These are phyloP conservation scores for Eustoma russellianum DNA, from an alignment of 257 asterid species.

Conservation along the genomic window DNA sequence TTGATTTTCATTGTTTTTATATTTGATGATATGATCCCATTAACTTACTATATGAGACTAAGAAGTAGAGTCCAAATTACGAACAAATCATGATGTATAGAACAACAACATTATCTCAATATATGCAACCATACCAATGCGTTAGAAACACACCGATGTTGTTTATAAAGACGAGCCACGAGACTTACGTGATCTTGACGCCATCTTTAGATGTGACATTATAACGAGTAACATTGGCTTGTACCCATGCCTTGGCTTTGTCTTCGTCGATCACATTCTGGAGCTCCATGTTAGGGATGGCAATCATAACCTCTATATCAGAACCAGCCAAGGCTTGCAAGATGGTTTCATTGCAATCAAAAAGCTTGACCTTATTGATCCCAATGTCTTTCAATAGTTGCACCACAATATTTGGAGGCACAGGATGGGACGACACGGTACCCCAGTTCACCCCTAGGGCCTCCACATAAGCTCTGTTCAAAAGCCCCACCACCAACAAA, in stretches of 20 bases:
- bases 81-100: no score
- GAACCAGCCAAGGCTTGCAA: conserved; percentile 36
- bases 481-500: not conserved
- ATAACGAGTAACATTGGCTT: conserved; percentile 22
- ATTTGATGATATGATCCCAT: no score
- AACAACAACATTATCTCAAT: no score
- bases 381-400: conserved; percentile 29
- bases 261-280: conserved; percentile 1
- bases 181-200: conserved; percentile 35
- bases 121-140: no score
- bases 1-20: no score
- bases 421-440: conserved; percentile 17
- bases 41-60: no score
- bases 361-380: conserved; percentile 27
- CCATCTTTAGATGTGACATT: conserved; percentile 13
- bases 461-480: conserved; percentile 9
- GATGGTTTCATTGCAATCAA: conserved; percentile 16
- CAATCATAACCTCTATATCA: conserved; percentile 35
- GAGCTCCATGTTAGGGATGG: conserved; percentile 21
- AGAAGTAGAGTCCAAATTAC: no score
- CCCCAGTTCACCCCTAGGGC: conserved; percentile 36
- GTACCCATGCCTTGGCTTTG: conserved; percentile 25
- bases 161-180: not conserved
- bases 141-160: no score
- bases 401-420: conserved; percentile 27